Percentiles rank a stretch among this genome's conserved stretches.
Evolutionary conservation across 495 filamentous ascomycete genomes (phyloP).

Genomic region (Thermochaetoides thermophila): DNA sequence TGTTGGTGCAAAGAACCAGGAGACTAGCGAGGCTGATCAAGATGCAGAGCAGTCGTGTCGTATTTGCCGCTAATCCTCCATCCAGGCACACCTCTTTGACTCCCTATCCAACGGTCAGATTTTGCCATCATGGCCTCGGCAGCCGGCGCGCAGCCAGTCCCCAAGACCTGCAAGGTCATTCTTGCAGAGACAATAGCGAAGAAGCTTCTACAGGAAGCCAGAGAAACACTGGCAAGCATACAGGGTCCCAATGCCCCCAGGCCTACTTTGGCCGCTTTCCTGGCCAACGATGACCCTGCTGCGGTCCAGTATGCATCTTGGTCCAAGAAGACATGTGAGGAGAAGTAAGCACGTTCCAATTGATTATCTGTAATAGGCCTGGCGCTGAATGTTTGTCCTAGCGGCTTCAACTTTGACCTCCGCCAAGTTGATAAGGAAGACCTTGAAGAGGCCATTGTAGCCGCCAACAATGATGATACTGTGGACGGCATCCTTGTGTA

Average conservation of each 20-base stretch:
- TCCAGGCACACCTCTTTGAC: no score
- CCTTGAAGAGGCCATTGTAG: slow-evolving; percentile 72
- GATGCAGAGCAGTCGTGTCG: no score
- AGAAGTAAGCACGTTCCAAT: slow-evolving; percentile 60
- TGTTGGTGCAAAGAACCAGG: no score
- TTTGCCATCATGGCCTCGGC: slow-evolving; percentile 25
- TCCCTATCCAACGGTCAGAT: no score
- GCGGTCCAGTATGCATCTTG: slow-evolving; percentile 89
- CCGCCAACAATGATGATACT: slow-evolving; percentile 59
- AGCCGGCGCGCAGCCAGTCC: slow-evolving; percentile 29
- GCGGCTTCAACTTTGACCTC: slow-evolving; percentile 79
- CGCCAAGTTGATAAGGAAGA: slow-evolving; percentile 68
- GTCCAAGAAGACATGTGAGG: slow-evolving; percentile 86
- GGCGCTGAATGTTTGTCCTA: no score
- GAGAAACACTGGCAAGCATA: slow-evolving; percentile 51
- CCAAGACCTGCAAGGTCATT: slow-evolving; percentile 78
- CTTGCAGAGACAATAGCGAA: slow-evolving; percentile 73
- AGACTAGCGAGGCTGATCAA: no score
- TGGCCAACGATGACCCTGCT: slow-evolving; percentile 82
- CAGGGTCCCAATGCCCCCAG: slow-evolving; percentile 30
- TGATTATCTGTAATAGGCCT: no score
- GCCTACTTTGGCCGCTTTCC: slow-evolving; percentile 76
- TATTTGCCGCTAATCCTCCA: no score
- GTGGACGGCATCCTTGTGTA: slow-evolving; percentile 96
- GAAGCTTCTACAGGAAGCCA: slow-evolving; percentile 61